Conservation (phyloP, 1,284 basidiomycete genomes). For the Puccinia triticina region DNA sequence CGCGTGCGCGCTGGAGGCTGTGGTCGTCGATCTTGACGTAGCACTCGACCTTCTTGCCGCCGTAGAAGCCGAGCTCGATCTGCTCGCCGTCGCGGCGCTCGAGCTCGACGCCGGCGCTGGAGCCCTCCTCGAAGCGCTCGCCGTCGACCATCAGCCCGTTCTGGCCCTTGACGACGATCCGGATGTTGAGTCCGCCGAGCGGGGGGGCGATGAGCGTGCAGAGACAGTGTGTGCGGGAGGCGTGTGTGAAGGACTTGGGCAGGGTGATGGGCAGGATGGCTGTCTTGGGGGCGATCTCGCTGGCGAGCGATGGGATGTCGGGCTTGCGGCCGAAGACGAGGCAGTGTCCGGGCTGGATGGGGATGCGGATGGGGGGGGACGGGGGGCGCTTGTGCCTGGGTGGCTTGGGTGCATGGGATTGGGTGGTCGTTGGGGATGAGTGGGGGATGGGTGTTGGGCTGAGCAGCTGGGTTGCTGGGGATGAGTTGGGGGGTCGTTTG, state of each 20-base stretch:
- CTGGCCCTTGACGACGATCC: constrained; percentile 50
- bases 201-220: constrained; percentile 50
- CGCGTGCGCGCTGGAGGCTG: background rate
- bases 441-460: constrained; percentile 3
- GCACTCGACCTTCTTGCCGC: constrained; percentile 49
- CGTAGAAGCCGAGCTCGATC: constrained; percentile 48
- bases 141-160: constrained; percentile 51
- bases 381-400: background rate
- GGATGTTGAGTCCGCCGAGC: constrained; percentile 39
- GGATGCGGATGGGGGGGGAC: constrained; percentile 23
- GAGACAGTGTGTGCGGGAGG: constrained; percentile 47
- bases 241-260: constrained; percentile 50
- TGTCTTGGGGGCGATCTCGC: constrained; percentile 37
- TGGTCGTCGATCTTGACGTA: constrained; percentile 44
- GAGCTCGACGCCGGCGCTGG: constrained; percentile 44
- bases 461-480: background rate
- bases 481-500: background rate
- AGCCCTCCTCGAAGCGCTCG: constrained; percentile 38
- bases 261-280: constrained; percentile 32
- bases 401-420: constrained; percentile 12
- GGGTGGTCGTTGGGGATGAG: background rate
- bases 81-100: constrained; percentile 45
- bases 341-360: constrained; percentile 43
- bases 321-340: constrained; percentile 49
- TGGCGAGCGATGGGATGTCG: constrained; percentile 26